These are phyloP conservation scores for Quercus wislizeni DNA, from an alignment of 306 rosid genomes.

Conservation along the genomic window DNA sequence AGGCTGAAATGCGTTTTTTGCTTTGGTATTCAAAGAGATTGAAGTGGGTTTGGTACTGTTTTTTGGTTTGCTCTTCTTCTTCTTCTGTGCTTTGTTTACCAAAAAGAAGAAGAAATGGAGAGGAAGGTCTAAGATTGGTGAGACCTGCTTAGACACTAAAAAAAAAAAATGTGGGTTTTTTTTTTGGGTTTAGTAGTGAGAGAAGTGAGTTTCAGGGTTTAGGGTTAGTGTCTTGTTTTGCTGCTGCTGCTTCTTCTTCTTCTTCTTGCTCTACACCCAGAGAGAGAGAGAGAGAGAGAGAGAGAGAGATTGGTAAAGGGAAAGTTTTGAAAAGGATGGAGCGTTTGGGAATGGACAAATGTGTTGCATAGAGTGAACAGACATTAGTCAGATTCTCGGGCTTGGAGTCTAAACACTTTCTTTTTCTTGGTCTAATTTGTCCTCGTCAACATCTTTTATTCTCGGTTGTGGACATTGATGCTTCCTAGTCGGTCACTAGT, in stretches of 20 bases:
- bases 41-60: background rate
- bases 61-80: no score
- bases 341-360: conserved; percentile 23
- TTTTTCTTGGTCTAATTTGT: conserved; percentile 26
- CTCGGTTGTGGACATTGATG: background rate
- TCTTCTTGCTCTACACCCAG: background rate
- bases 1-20: background rate
- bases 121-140: background rate
- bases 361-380: conserved; percentile 28
- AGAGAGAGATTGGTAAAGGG: background rate
- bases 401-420: conserved; percentile 11
- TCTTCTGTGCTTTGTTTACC: no score
- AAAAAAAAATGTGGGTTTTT: background rate
- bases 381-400: conserved; percentile 37
- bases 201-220: conserved; percentile 1
- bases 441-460: conserved; percentile 13
- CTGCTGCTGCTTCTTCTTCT: no score
- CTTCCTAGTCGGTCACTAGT: no score
- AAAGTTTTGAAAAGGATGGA: conserved; percentile 9
- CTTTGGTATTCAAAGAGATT: background rate
- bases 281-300: background rate
- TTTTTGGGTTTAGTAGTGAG: background rate
- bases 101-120: background rate
- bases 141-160: background rate
- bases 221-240: conserved; percentile 32